Percentiles rank a stretch among this genome's conserved stretches.
These are phyloP conservation scores for Crithidia bombi DNA, from an alignment of 208 protist species.

Conservation along the genomic window DNA sequence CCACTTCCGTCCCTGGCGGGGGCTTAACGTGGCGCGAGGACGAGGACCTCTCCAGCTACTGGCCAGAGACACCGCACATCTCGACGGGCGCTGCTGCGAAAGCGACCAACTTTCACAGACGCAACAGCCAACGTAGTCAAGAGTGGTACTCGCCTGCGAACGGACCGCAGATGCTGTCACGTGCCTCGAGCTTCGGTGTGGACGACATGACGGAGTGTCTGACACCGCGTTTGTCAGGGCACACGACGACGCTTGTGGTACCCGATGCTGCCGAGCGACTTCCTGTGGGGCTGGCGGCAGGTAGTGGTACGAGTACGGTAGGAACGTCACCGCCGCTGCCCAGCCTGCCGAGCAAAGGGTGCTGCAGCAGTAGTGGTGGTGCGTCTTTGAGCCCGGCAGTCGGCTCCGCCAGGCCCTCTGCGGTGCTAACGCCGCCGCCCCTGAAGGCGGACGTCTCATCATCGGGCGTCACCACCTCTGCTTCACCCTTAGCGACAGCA, in stretches of 20 bases:
- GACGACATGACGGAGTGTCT: conserved; percentile 29
- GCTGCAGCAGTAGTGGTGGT: neutral
- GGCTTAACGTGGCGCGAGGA: conserved; percentile 22
- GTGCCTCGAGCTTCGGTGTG: conserved; percentile 17
- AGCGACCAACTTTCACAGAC: neutral
- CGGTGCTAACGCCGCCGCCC: neutral
- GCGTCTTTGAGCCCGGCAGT: neutral
- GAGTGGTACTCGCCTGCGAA: conserved; percentile 19
- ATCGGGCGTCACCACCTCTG: neutral
- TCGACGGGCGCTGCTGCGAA: no score
- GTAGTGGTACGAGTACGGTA: no score
- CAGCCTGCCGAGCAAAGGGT: neutral
- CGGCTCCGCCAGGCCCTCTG: neutral
- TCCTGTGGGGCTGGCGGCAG: neutral
- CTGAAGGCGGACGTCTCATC: neutral
- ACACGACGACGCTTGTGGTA: neutral
- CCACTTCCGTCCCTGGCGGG: conserved; percentile 14
- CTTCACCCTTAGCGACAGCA: neutral
- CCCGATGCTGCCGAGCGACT: neutral
- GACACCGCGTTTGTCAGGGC: conserved; percentile 4
- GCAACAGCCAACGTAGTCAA: neutral
- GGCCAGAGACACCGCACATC: conserved; percentile 1
- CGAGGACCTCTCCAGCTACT: conserved; percentile 25
- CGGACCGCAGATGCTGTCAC: conserved; percentile 16
- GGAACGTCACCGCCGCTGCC: neutral